Evolutionary conservation across 352 stramenopile genomes (phyloP).

Genomic region (Globisporangium recalcitrans): DNA sequence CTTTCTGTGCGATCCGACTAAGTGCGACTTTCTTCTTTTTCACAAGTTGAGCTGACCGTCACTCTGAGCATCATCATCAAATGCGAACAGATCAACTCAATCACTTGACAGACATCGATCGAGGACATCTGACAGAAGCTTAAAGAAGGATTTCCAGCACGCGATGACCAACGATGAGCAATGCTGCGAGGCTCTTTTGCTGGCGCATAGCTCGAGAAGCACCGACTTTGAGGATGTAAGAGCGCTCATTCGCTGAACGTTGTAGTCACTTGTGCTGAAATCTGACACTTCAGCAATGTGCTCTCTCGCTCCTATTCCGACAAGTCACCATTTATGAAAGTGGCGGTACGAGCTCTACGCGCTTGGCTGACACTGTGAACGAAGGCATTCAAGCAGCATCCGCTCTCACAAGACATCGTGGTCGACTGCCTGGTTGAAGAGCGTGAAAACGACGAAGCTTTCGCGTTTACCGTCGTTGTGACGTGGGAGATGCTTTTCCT

Average conservation of each 20-base stretch:
- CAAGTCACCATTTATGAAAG: not conserved
- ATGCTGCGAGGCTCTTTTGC: not conserved
- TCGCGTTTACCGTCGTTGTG: not conserved
- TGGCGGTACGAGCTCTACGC: not conserved
- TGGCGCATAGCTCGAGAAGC: not conserved
- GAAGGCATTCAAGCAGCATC: not conserved
- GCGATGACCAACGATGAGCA: not conserved
- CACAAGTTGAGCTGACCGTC: not conserved
- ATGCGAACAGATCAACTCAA: too few relatives aligned
- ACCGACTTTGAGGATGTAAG: not conserved
- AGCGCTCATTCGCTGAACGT: not conserved
- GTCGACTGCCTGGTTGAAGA: not conserved
- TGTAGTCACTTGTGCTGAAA: not conserved
- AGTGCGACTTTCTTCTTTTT: not conserved
- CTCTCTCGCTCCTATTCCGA: not conserved
- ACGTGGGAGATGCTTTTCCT: not conserved
- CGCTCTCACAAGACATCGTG: not conserved
- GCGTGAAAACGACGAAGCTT: not conserved
- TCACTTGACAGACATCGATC: not conserved
- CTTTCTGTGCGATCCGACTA: not conserved
- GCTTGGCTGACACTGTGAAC: not conserved
- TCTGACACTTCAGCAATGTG: not conserved
- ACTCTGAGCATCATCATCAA: not conserved
- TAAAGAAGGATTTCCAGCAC: not conserved
- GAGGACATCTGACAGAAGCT: slow-evolving; percentile 3